Conservation (phyloP, 2,329 filamentous ascomycete genomes). For the Huntiella moniliformis region DNA sequence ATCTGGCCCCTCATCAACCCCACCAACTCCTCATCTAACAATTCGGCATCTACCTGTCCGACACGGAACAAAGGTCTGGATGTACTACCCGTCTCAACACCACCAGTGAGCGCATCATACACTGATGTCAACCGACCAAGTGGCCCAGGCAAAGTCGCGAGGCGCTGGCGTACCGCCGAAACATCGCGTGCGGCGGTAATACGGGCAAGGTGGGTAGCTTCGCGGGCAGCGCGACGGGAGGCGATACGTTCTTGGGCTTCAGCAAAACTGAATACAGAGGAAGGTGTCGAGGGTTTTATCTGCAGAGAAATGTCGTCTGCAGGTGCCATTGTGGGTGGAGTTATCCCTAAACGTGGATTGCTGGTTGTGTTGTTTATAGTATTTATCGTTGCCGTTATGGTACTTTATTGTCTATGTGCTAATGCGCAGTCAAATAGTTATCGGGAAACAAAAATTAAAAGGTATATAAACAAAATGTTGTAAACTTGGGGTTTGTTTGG, state of each 20-base stretch:
- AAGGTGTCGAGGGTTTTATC: not conserved
- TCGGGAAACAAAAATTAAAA: no score
- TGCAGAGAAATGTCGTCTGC: not conserved
- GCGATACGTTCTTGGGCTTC: conserved; percentile 76
- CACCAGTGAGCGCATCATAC: conserved; percentile 34
- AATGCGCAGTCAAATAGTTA: no score
- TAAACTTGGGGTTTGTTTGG: no score
- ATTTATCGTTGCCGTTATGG: no score
- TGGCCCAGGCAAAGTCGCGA: conserved; percentile 25
- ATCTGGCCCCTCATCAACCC: conserved; percentile 73
- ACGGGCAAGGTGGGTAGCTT: conserved; percentile 22
- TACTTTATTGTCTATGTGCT: no score
- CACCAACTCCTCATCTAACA: conserved; percentile 83
- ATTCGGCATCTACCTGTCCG: conserved; percentile 85
- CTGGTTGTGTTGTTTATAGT: no score
- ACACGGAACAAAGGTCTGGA: conserved; percentile 71
- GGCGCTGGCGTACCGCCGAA: conserved; percentile 18
- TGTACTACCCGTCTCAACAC: conserved; percentile 36
- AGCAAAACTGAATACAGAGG: conserved; percentile 43
- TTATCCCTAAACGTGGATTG: conserved; percentile 1
- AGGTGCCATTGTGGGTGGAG: not conserved
- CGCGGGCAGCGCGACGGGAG: conserved; percentile 59
- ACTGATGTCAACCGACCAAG: conserved; percentile 30
- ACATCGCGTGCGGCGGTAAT: conserved; percentile 39
- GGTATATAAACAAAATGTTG: no score